Conservation (phyloP, 495 filamentous ascomycete species). For the Tuber magnatum region DNA sequence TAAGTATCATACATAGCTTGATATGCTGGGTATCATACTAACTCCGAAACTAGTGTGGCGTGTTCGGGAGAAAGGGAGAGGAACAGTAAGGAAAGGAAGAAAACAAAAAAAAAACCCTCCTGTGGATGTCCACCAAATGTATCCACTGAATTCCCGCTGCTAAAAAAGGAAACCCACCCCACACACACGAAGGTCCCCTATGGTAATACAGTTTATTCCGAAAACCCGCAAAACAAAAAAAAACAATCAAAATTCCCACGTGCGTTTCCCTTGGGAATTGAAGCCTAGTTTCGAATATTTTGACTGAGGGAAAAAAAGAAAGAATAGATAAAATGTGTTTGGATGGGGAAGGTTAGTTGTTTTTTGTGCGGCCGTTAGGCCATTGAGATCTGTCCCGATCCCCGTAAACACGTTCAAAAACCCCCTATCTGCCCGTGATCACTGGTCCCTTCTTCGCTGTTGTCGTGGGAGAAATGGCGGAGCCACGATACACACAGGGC, state of each 20-base stretch:
- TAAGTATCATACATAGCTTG: background rate
- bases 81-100: background rate
- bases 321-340: background rate
- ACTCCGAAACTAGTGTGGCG: background rate
- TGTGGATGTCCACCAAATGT: background rate
- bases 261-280: background rate
- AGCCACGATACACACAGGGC: background rate
- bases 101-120: background rate
- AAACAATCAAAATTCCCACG: background rate
- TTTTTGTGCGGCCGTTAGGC: background rate
- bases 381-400: slow-evolving; percentile 1
- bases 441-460: background rate
- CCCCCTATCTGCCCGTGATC: background rate
- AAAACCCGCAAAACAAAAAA: background rate
- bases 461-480: background rate
- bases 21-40: background rate
- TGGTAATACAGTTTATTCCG: background rate
- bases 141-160: background rate
- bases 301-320: background rate
- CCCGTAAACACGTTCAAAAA: background rate
- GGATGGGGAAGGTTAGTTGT: background rate
- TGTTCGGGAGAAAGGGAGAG: background rate
- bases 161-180: background rate
- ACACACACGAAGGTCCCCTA: background rate
- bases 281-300: background rate